A percentile compares a stretch with the other conserved stretches of the same genome.
Evolutionary conservation across 345 rosid species (phyloP).

Genomic region (Rhodomyrtus tomentosa): DNA sequence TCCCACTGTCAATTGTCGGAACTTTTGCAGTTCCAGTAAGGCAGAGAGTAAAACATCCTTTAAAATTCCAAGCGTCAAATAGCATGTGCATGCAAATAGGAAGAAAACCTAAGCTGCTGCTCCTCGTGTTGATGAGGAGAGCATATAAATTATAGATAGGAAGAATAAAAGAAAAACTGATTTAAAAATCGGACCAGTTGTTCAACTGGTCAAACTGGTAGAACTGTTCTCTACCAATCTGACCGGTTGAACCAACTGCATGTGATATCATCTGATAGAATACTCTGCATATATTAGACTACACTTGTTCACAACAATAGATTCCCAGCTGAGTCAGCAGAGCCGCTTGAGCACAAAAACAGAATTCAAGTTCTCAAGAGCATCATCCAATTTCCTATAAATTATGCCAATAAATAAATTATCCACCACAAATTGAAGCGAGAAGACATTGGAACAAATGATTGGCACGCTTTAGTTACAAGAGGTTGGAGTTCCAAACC

Average conservation of each 20-base stretch:
- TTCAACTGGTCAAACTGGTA: background rate
- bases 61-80: background rate
- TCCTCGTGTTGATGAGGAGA: background rate
- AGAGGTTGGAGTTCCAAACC: background rate
- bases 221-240: background rate
- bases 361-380: background rate
- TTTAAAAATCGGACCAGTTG: background rate
- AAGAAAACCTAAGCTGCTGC: background rate
- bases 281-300: background rate
- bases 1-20: background rate
- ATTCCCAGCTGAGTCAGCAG: background rate
- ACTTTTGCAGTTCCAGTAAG: background rate
- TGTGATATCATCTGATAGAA: background rate
- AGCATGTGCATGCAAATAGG: background rate
- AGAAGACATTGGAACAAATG: background rate
- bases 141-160: background rate
- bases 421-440: background rate
- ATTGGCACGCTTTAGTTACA: background rate
- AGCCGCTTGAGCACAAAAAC: background rate
- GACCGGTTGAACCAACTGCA: background rate
- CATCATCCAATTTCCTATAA: background rate
- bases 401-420: background rate
- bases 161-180: background rate
- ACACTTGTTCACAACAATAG: background rate
- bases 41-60: background rate